Conservation (phyloP, 2,329 filamentous ascomycete species). For the Paramyrothecium roridum region DNA sequence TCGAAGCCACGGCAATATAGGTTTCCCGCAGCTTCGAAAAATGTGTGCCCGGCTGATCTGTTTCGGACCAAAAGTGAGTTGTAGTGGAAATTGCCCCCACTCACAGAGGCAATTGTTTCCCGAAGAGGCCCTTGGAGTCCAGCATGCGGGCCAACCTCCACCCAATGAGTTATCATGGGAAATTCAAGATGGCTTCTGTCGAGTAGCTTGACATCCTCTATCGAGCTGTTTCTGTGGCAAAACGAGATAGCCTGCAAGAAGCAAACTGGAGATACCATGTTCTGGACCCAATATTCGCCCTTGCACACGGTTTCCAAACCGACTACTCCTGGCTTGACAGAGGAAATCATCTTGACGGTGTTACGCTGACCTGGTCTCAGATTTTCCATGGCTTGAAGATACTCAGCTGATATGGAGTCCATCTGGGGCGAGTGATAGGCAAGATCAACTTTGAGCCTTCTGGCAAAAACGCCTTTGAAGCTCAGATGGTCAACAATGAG, state of each 20-base stretch:
- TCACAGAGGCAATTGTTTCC: conserved; percentile 28
- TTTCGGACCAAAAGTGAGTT: conserved; percentile 23
- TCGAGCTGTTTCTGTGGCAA: conserved; percentile 34
- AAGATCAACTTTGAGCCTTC: conserved; percentile 30
- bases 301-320: conserved; percentile 17
- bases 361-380: too few relatives aligned
- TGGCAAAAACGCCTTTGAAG: conserved; percentile 26
- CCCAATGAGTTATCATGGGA: background rate
- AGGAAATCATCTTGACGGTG: conserved; percentile 41
- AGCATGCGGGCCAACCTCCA: conserved; percentile 39
- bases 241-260: conserved; percentile 23
- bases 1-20: conserved; percentile 31
- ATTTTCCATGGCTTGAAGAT: too few relatives aligned
- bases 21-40: conserved; percentile 28
- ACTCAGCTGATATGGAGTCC: conserved; percentile 32
- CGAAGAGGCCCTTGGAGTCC: conserved; percentile 30
- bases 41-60: conserved; percentile 12
- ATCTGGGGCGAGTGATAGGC: conserved; percentile 46
- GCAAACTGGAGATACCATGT: conserved; percentile 41
- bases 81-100: conserved; percentile 13
- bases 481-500: conserved; percentile 26
- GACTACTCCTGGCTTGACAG: conserved; percentile 21
- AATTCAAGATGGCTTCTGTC: conserved; percentile 24
- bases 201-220: conserved; percentile 14
- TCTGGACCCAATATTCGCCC: conserved; percentile 42